Base-by-base conservation (phyloP, 345 rosid species). In the Pistacia atlantica region DNA sequence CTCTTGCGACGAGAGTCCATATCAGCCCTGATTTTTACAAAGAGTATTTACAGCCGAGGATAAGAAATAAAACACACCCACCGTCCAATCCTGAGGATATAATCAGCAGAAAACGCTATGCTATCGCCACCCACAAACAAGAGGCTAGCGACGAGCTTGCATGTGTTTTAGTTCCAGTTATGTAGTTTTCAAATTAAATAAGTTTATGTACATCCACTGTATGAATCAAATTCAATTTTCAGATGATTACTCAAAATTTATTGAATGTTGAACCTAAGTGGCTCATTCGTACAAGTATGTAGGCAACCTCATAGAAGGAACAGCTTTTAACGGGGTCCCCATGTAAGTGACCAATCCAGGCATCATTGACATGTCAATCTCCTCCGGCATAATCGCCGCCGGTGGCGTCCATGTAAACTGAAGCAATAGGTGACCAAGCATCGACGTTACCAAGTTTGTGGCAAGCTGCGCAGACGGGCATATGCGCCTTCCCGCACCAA, bases 401-500 rank as follows among this genome's bases (percentile, higher is more conserved):
- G 84, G 67, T 22, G 75, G 64, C 25, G 77, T 78, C 87, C 87
- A 88, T 20, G 72, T 55, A 62, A 88, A 86, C 70, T 85, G 83
- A 65, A 86, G 88, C 83, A 86, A 72, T 79, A 83, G 65, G 31
- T 79, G 83, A 7, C 87, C 91, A 69, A 88, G 52, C 79, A 84
- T 85, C 35, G 78, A 78, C 11, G 78, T 72, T 72, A 88, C 85
- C 83, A 84, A 49, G 76, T 78, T 84, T 62, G 83, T 79, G 20
- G 85, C 75, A 16, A 88, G 82, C 72, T 88, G 87, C 35, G 87
- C 85, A 11, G 85, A 87, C 14, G 88, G 89, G 76, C 89, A 88
- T 18, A 81, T 74, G 25, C 86, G 16, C 70, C 88, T 81, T 12
- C 89, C 89, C 0, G 83, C 82, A 18, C 88, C 81, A 38, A 78